Conservation (phyloP, 495 filamentous ascomycete genomes). For the Penicillium turbatum region DNA sequence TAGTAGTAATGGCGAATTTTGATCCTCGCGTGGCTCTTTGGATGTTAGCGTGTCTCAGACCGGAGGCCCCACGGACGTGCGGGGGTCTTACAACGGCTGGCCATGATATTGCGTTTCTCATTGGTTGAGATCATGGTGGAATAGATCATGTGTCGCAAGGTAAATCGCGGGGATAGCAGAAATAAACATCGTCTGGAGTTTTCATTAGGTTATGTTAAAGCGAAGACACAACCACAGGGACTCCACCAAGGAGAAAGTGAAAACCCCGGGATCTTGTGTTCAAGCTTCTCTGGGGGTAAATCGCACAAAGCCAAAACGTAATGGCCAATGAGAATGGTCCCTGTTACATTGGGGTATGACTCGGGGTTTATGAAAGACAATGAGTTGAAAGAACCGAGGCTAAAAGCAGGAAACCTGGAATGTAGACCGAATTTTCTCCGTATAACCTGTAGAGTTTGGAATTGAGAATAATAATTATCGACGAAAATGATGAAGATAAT, state of each 20-base stretch:
- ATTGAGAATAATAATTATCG: no score
- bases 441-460: no score
- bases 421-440: neutral
- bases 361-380: neutral
- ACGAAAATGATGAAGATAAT: no score
- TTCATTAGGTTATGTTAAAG: neutral
- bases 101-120: neutral
- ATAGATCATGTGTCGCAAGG: neutral
- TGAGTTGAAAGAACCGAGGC: neutral
- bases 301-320: neutral
- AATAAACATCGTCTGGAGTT: neutral
- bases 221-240: neutral
- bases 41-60: neutral
- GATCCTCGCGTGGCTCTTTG: neutral
- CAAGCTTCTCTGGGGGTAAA: neutral
- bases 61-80: conserved; percentile 6
- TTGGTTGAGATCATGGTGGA: neutral
- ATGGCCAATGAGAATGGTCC: neutral
- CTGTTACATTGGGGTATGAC: neutral
- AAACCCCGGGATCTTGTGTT: neutral
- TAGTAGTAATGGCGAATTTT: conserved; percentile 1
- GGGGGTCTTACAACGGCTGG: neutral
- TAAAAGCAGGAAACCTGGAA: neutral
- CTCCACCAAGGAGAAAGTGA: neutral
- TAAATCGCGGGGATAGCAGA: neutral